These are phyloP conservation scores for Hemisphaericaspora lyxosophila DNA, from an alignment of 1,139 yeast species.

Conservation along the genomic window DNA sequence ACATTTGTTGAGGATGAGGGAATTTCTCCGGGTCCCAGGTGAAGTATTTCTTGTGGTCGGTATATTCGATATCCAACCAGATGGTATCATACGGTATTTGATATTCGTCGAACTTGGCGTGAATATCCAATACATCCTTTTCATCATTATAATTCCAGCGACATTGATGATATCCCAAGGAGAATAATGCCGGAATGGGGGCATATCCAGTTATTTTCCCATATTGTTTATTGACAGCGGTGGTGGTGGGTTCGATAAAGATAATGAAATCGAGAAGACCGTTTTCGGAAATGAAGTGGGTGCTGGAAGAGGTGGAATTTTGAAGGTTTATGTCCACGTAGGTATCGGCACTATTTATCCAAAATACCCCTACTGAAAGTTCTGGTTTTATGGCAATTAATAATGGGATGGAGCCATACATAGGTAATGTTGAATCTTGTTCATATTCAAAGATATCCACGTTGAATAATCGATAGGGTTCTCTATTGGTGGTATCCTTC, in stretches of 20 bases:
- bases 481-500: slow-evolving; percentile 58
- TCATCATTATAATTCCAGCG: slow-evolving; percentile 96
- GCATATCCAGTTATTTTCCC: slow-evolving; percentile 76
- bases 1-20: slow-evolving; percentile 71
- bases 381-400: slow-evolving; percentile 66
- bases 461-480: slow-evolving; percentile 83
- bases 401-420: slow-evolving; percentile 94
- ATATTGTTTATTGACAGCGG: slow-evolving; percentile 59
- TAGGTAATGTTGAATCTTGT: slow-evolving; percentile 74
- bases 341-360: slow-evolving; percentile 94
- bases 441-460: slow-evolving; percentile 96
- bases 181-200: slow-evolving; percentile 71
- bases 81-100: slow-evolving; percentile 87
- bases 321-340: slow-evolving; percentile 65
- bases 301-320: slow-evolving; percentile 23
- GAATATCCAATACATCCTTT: slow-evolving; percentile 73
- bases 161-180: slow-evolving; percentile 93
- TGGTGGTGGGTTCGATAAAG: slow-evolving; percentile 63
- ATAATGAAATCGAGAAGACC: slow-evolving; percentile 79
- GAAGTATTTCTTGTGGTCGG: slow-evolving; percentile 82
- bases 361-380: slow-evolving; percentile 72
- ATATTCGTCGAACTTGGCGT: slow-evolving; percentile 65
- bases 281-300: slow-evolving; percentile 95
- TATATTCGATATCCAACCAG: slow-evolving; percentile 94
- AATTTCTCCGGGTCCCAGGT: slow-evolving; percentile 82